These are phyloP conservation scores for Pseudocercospora vitis DNA, from an alignment of 2,329 filamentous ascomycete species.

Conservation along the genomic window DNA sequence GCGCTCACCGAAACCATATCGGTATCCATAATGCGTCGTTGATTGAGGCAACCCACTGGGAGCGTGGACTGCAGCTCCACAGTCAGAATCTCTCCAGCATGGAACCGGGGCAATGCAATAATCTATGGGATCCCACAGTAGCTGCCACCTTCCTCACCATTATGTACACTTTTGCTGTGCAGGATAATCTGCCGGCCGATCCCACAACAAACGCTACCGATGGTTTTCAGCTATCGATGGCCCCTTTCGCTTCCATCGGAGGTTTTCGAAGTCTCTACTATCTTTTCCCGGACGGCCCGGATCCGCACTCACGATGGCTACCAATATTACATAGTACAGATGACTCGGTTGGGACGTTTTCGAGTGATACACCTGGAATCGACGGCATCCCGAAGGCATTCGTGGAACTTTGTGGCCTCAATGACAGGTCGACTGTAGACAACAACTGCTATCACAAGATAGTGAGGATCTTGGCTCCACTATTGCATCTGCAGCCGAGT, in stretches of 20 bases:
- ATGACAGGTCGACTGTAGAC: slow-evolving; percentile 15
- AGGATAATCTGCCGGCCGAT: slow-evolving; percentile 12
- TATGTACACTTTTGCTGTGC: slow-evolving; percentile 24
- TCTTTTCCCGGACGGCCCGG: not conserved
- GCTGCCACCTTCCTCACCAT: slow-evolving; percentile 25
- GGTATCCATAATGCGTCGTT: not conserved
- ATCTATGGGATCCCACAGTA: slow-evolving; percentile 20
- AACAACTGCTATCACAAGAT: slow-evolving; percentile 24
- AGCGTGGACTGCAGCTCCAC: slow-evolving; percentile 23
- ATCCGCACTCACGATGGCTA: slow-evolving; percentile 16
- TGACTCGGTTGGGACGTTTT: slow-evolving; percentile 19
- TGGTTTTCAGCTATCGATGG: slow-evolving; percentile 11
- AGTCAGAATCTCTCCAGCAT: slow-evolving; percentile 13
- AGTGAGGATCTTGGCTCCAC: slow-evolving; percentile 22
- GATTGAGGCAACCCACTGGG: slow-evolving; percentile 25
- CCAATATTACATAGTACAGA: slow-evolving; percentile 17
- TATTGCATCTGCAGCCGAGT: slow-evolving; percentile 18
- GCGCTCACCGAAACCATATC: not conserved
- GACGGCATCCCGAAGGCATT: slow-evolving; percentile 22
- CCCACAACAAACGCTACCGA: not conserved
- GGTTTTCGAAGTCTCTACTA: slow-evolving; percentile 22
- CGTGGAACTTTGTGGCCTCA: slow-evolving; percentile 25
- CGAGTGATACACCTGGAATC: slow-evolving; percentile 9
- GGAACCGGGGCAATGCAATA: not conserved
- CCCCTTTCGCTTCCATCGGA: slow-evolving; percentile 19